phyloP scores from a whole-genome alignment of 768 basidiomycete genomes.

The Agaricus subrufescens region DNA sequence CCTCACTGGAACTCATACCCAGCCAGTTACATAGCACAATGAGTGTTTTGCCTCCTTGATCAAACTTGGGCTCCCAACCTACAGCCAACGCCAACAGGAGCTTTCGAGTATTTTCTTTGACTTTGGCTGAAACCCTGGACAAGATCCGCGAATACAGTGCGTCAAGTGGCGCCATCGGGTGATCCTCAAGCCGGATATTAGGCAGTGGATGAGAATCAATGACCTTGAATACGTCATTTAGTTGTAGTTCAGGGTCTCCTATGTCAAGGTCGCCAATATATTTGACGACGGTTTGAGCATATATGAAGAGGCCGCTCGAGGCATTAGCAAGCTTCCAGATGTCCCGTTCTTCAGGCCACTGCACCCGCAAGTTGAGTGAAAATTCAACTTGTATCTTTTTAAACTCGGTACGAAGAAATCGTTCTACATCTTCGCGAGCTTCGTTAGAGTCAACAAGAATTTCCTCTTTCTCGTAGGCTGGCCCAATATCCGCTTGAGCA shows the following conservation, averaged over 20 bases:
- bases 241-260: not conserved
- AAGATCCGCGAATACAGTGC: not conserved
- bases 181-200: not conserved
- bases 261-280: not conserved
- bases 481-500: not conserved
- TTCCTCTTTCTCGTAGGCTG: too few relatives aligned
- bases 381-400: too few relatives aligned
- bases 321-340: too few relatives aligned
- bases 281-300: not conserved
- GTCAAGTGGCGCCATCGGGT: slow-evolving; percentile 7
- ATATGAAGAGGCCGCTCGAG: not conserved
- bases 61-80: not conserved
- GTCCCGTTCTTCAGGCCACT: too few relatives aligned
- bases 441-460: too few relatives aligned
- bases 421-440: too few relatives aligned
- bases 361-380: too few relatives aligned
- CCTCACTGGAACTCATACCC: not conserved
- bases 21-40: not conserved
- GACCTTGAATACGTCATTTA: not conserved
- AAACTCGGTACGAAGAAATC: too few relatives aligned
- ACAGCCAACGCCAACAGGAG: not conserved
- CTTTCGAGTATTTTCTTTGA: not conserved
- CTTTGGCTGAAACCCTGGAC: too few relatives aligned
- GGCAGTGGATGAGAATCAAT: not conserved
- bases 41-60: too few relatives aligned